Evolutionary conservation across 352 stramenopile genomes (phyloP).

Genomic region (Pythium utonaiense): DNA sequence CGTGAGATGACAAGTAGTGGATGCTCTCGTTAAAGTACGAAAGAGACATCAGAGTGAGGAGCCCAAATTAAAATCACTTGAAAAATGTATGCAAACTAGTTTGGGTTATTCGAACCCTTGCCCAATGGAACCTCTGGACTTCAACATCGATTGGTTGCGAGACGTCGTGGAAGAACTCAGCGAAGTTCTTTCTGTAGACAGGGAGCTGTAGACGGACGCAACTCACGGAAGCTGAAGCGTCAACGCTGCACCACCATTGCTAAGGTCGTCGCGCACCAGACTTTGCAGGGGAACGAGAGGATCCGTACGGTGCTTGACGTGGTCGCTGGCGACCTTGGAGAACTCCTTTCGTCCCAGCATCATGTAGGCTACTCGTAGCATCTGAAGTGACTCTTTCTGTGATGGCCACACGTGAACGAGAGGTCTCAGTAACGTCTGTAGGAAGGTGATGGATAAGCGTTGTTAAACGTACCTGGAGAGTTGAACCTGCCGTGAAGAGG

Average conservation of each 20-base stretch:
- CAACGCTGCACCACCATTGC: neutral
- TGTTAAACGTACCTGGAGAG: conserved; percentile 43
- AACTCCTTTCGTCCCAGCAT: conserved; percentile 44
- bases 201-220: neutral
- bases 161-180: conserved; percentile 1
- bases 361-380: conserved; percentile 51
- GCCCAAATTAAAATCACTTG: neutral
- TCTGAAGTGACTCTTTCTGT: conserved; percentile 46
- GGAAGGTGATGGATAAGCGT: no score
- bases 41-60: neutral
- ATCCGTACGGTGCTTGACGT: conserved; percentile 31
- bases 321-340: conserved; percentile 34
- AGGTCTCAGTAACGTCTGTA: neutral
- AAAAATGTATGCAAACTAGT: neutral
- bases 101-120: conserved; percentile 17
- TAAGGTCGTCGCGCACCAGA: conserved; percentile 4
- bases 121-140: conserved; percentile 13
- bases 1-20: neutral
- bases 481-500: conserved; percentile 39
- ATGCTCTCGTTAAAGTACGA: neutral
- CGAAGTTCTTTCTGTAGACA: neutral
- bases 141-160: conserved; percentile 9
- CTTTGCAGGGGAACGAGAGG: conserved; percentile 4
- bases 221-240: conserved; percentile 2
- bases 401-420: neutral